Percentiles rank a stretch among this genome's conserved stretches.
These are phyloP conservation scores for Entonaema liquescens DNA, from an alignment of 495 filamentous ascomycete species.

Conservation along the genomic window DNA sequence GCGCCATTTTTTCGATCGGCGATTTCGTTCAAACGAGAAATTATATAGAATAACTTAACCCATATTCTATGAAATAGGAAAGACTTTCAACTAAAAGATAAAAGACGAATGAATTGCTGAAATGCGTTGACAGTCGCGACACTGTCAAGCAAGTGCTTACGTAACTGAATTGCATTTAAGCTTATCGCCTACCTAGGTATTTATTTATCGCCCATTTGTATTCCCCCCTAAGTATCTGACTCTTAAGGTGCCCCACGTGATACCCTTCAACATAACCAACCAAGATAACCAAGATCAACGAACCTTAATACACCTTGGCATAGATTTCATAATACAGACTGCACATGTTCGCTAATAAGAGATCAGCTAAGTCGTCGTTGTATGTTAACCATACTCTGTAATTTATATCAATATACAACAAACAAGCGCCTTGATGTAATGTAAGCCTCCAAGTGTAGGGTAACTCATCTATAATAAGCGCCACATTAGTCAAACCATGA, in stretches of 20 bases:
- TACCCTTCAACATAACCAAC: conserved; percentile 21
- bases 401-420: neutral
- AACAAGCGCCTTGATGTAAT: neutral
- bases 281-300: neutral
- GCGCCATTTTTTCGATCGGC: conserved; percentile 47
- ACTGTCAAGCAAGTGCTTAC: conserved; percentile 6
- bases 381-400: too few relatives aligned
- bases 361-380: too few relatives aligned
- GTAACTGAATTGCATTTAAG: conserved; percentile 5
- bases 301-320: neutral
- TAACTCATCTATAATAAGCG: too few relatives aligned
- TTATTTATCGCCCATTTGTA: too few relatives aligned
- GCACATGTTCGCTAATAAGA: too few relatives aligned
- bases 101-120: neutral
- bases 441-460: too few relatives aligned
- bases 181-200: neutral
- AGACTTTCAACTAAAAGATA: neutral
- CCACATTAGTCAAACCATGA: too few relatives aligned
- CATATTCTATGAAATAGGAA: neutral
- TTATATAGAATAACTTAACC: neutral
- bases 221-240: too few relatives aligned
- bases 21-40: neutral
- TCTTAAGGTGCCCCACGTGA: conserved; percentile 18
- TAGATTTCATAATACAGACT: too few relatives aligned
- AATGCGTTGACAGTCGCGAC: neutral